Evolutionary conservation across 78 protist genomes (phyloP).

Genomic region (Dictyostelium brefeldianum): DNA sequence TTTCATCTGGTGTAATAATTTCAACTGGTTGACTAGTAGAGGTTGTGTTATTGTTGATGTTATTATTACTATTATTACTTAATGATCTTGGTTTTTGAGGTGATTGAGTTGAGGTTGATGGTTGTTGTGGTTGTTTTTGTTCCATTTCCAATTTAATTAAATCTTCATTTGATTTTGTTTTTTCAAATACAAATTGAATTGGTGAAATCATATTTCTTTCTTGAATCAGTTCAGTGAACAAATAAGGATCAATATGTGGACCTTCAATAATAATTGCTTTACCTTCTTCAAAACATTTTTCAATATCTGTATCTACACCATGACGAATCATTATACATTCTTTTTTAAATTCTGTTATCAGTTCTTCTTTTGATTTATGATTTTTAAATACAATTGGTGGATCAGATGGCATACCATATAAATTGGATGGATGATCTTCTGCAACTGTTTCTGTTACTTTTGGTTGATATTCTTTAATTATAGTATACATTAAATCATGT

Average conservation of each 20-base stretch:
- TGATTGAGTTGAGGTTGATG: not conserved
- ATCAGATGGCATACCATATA: conserved; percentile 82
- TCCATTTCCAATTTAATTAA: conserved; percentile 6
- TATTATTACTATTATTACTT: not conserved
- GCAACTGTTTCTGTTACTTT: not conserved
- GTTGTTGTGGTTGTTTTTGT: not conserved
- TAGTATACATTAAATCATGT: conserved; percentile 65
- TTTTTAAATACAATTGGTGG: conserved; percentile 73
- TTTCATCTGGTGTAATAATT: not conserved
- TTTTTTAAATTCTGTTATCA: conserved; percentile 47
- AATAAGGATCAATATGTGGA: conserved; percentile 69
- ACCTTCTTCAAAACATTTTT: conserved; percentile 80
- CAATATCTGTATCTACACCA: conserved; percentile 81
- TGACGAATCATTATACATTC: conserved; percentile 76
- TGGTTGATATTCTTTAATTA: conserved; percentile 61
- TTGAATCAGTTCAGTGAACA: conserved; percentile 27
- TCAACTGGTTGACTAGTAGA: not conserved
- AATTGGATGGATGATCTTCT: not conserved
- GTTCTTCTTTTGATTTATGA: conserved; percentile 38
- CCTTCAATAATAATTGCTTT: conserved; percentile 80
- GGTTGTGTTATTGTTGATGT: too few species aligned
- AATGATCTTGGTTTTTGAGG: not conserved
- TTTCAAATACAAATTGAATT: conserved; percentile 36
- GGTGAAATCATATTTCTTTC: conserved; percentile 76
- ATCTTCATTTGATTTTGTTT: conserved; percentile 23